Evolutionary conservation across 78 protist species (phyloP).

Genomic region (Dictyostelium purpureum): DNA sequence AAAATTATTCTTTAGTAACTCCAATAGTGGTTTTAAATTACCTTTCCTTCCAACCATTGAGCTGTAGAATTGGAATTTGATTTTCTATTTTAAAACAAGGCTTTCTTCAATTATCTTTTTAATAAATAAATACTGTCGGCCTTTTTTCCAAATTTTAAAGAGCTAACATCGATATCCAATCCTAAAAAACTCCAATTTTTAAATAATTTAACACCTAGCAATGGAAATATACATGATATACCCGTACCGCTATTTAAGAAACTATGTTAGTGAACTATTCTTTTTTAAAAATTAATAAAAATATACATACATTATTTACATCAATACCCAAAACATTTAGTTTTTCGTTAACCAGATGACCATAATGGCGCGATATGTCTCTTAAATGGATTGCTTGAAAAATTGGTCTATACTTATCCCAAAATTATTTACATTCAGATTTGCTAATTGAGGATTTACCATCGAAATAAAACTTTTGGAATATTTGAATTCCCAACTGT

Average conservation of each 20-base stretch:
- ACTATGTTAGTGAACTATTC: background rate
- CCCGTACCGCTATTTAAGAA: constrained; percentile 50
- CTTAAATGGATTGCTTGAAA: constrained; percentile 73
- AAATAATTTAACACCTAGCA: constrained; percentile 36
- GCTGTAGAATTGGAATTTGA: constrained; percentile 8
- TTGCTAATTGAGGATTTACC: constrained; percentile 14
- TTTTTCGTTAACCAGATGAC: constrained; percentile 8
- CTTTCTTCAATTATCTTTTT: constrained; percentile 21
- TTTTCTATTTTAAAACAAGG: background rate
- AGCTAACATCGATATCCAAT: background rate
- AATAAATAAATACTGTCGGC: constrained; percentile 43
- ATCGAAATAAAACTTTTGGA: constrained; percentile 63
- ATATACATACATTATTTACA: background rate
- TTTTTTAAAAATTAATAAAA: background rate
- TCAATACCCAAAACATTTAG: constrained; percentile 19
- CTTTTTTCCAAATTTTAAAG: constrained; percentile 23
- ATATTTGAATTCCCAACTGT: constrained; percentile 70
- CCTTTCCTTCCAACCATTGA: constrained; percentile 57
- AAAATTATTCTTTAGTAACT: background rate
- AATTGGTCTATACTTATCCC: constrained; percentile 78
- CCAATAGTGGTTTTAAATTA: background rate
- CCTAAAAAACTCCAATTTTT: constrained; percentile 42
- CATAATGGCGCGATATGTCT: constrained; percentile 75
- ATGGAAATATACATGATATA: constrained; percentile 72
- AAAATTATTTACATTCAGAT: constrained; percentile 55